Evolutionary conservation across 805 yeast genomes (phyloP).

Genomic region (Wickerhamiella australiensis): DNA sequence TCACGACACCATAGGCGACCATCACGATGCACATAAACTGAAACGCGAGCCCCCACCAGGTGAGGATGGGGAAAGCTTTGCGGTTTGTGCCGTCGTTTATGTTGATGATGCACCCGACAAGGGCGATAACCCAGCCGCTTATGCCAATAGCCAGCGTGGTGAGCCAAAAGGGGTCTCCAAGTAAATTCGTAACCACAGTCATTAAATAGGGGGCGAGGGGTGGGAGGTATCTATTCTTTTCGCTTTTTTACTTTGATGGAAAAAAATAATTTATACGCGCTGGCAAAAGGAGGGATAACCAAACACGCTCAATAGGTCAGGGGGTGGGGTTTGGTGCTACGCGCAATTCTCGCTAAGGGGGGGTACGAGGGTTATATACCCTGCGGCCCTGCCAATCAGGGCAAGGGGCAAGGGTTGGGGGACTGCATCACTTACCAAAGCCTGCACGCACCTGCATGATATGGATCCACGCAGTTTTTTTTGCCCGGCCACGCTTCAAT

Average conservation of each 20-base stretch:
- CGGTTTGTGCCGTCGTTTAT: slow-evolving; percentile 27
- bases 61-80: slow-evolving; percentile 57
- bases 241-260: background rate
- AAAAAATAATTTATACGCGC: background rate
- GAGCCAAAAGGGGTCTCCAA: slow-evolving; percentile 80
- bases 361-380: slow-evolving; percentile 1
- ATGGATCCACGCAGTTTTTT: background rate
- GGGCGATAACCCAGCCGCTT: slow-evolving; percentile 75
- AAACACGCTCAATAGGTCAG: background rate
- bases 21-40: slow-evolving; percentile 49
- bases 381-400: slow-evolving; percentile 3
- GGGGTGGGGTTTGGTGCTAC: slow-evolving; percentile 1
- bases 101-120: slow-evolving; percentile 67
- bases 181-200: slow-evolving; percentile 33
- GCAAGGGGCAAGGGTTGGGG: slow-evolving; percentile 5
- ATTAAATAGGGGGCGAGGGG: background rate
- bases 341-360: background rate
- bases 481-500: slow-evolving; percentile 1
- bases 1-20: slow-evolving; percentile 42
- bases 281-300: slow-evolving; percentile 8
- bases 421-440: slow-evolving; percentile 5
- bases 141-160: slow-evolving; percentile 63
- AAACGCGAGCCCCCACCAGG: slow-evolving; percentile 95
- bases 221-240: background rate
- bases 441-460: background rate